phyloP scores from a whole-genome alignment of 305 asterid genomes.

The Ruellia speciosa region DNA sequence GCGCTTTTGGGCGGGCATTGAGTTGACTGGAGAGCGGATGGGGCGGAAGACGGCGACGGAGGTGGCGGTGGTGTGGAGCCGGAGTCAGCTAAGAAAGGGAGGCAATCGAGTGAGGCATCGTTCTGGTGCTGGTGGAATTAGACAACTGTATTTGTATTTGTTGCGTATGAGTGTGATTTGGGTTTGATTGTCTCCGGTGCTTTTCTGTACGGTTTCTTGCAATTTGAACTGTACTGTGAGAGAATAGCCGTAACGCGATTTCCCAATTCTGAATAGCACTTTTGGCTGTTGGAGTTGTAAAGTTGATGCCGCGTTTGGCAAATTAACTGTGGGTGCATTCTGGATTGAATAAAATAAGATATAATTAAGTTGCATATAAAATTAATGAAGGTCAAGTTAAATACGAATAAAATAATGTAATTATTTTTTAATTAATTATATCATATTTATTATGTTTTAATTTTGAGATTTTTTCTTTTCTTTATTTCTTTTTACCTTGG shows the following conservation, averaged over 20 bases:
- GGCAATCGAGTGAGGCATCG: slow-evolving; percentile 29
- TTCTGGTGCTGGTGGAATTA: slow-evolving; percentile 16
- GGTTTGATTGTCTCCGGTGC: slow-evolving; percentile 23
- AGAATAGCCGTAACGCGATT: not conserved
- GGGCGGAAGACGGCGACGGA: slow-evolving; percentile 33
- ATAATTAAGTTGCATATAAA: too few relatives aligned
- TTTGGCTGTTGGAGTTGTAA: not conserved
- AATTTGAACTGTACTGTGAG: slow-evolving; percentile 7
- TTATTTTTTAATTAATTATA: too few relatives aligned
- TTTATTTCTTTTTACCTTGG: too few relatives aligned
- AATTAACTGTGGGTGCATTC: not conserved
- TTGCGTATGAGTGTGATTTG: slow-evolving; percentile 23
- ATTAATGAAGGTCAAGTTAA: too few relatives aligned
- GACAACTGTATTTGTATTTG: slow-evolving; percentile 13
- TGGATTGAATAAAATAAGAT: too few relatives aligned
- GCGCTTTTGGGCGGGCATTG: slow-evolving; percentile 80
- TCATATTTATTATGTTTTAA: too few relatives aligned
- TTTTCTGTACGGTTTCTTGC: slow-evolving; percentile 20
- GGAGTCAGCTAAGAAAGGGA: slow-evolving; percentile 37
- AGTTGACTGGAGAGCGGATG: slow-evolving; percentile 25
- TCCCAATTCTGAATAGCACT: slow-evolving; percentile 1
- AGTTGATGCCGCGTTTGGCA: slow-evolving; percentile 8
- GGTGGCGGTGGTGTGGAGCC: slow-evolving; percentile 19
- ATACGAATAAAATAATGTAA: too few relatives aligned
- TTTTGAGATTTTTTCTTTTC: too few relatives aligned